Percentiles rank a stretch among this genome's conserved stretches.
phyloP scores from a whole-genome alignment of 306 rosid species.

The Prunus mira region DNA sequence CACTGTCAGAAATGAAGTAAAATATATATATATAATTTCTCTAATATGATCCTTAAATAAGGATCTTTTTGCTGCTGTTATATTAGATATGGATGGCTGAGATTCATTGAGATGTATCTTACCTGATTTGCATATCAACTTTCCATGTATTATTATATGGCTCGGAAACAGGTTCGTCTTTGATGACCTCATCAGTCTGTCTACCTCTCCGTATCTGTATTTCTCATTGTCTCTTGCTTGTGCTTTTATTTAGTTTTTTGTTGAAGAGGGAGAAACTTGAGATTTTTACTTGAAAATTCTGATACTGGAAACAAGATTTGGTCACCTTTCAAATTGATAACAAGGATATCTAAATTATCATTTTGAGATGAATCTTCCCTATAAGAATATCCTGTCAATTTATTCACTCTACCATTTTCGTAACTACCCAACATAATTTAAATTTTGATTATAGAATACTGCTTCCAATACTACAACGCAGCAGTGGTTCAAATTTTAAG shows the following conservation, averaged over 20 bases:
- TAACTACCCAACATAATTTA: not conserved
- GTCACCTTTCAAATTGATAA: not conserved
- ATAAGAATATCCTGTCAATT: not conserved
- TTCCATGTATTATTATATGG: not conserved
- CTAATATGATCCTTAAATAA: not conserved
- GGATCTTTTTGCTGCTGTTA: not conserved
- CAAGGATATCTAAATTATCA: not conserved
- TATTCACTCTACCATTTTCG: not conserved
- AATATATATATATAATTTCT: not conserved
- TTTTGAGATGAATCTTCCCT: not conserved
- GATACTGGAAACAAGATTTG: not conserved
- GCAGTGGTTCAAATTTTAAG: not conserved
- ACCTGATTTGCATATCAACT: not conserved
- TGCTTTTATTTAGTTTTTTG: not conserved
- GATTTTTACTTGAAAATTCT: not conserved
- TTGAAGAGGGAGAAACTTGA: not conserved
- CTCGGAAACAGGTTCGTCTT: not conserved
- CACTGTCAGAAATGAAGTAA: not conserved
- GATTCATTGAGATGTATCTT: not conserved
- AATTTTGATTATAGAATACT: not conserved
- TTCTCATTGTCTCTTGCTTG: not conserved
- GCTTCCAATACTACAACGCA: not conserved
- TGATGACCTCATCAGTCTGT: not conserved
- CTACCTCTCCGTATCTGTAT: not conserved
- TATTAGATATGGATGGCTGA: not conserved